phyloP scores from a whole-genome alignment of 2,329 filamentous ascomycete genomes.

The Scedosporium aurantiacum region DNA sequence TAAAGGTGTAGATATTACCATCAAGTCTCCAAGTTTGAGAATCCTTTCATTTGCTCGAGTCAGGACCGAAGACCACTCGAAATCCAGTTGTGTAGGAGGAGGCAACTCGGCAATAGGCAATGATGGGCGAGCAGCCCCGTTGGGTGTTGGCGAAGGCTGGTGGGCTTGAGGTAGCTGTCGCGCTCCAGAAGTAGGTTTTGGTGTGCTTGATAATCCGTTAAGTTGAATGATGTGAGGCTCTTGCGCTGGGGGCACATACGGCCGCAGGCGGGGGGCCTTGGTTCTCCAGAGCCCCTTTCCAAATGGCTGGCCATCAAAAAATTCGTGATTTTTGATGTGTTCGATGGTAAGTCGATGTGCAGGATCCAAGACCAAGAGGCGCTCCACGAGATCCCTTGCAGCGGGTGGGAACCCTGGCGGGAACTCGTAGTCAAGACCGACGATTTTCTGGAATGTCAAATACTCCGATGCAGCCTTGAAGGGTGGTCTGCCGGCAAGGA shows the following conservation, averaged over 20 bases:
- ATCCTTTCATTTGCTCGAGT: conserved; percentile 89
- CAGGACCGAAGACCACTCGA: conserved; percentile 95
- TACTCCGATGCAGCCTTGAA: conserved; percentile 97
- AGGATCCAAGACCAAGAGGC: conserved; percentile 82
- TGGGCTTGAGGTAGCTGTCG: conserved; percentile 4
- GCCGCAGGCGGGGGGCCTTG: conserved; percentile 76
- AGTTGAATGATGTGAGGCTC: conserved; percentile 67
- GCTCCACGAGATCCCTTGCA: conserved; percentile 80
- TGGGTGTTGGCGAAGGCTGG: conserved; percentile 16
- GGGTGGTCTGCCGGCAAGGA: conserved; percentile 87
- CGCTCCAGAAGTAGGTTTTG: conserved; percentile 6
- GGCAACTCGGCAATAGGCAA: conserved; percentile 89
- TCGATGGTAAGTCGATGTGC: conserved; percentile 76
- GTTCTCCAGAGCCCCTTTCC: conserved; percentile 79
- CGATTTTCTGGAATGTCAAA: conserved; percentile 96
- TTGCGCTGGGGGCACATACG: conserved; percentile 66
- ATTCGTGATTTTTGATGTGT: conserved; percentile 92
- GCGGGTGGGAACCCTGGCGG: conserved; percentile 76
- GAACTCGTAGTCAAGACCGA: conserved; percentile 87
- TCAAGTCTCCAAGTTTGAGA: conserved; percentile 81
- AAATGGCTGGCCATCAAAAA: conserved; percentile 81
- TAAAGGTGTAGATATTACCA: conserved; percentile 70
- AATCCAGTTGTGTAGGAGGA: conserved; percentile 91
- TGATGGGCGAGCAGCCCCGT: conserved; percentile 49
- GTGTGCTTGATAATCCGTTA: conserved; percentile 35